phyloP scores from a whole-genome alignment of 257 asterid genomes.

The Fraxinus quadrangulata region DNA sequence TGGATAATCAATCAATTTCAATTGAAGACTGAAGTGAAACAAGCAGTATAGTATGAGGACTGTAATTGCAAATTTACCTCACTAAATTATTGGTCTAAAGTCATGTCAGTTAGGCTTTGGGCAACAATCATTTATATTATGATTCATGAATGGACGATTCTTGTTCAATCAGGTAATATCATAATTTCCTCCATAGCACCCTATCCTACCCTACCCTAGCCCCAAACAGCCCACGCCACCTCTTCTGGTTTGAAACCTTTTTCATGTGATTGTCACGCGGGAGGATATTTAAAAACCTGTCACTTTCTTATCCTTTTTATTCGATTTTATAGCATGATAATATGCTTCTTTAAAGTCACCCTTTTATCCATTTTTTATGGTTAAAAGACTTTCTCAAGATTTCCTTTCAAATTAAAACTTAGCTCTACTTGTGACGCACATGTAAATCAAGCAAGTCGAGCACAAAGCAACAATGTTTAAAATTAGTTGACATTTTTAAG shows the following conservation, averaged over 20 bases:
- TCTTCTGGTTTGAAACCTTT: background rate
- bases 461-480: too few relatives aligned
- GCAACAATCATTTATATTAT: background rate
- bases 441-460: background rate
- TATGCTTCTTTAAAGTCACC: background rate
- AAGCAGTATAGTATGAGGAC: background rate
- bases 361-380: background rate
- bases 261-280: background rate
- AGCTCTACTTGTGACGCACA: background rate
- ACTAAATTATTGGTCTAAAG: background rate
- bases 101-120: background rate
- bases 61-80: background rate
- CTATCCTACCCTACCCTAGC: background rate
- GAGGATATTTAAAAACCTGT: background rate
- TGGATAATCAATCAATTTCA: background rate
- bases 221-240: background rate
- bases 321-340: background rate
- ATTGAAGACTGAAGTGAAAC: background rate
- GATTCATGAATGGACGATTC: background rate
- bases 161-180: background rate
- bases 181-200: background rate
- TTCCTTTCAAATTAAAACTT: background rate
- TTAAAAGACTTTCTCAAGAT: background rate
- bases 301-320: slow-evolving; percentile 21
- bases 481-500: background rate